A percentile compares a stretch with the other conserved stretches of the same genome.
phyloP scores from a whole-genome alignment of 2,329 filamentous ascomycete species.

The Penicillium sp. region DNA sequence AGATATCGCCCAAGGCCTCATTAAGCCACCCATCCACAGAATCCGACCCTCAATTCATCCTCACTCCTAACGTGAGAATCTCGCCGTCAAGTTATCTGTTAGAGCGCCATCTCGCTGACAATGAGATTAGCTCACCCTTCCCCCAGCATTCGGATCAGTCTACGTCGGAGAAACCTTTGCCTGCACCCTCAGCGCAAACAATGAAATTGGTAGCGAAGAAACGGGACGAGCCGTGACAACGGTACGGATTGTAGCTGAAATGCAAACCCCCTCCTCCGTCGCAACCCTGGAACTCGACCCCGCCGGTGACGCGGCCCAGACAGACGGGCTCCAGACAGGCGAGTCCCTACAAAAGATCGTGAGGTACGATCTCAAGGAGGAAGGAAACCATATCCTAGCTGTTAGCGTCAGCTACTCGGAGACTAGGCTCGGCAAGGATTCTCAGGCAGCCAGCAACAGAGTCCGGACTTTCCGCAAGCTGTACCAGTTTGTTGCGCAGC shows the following conservation, averaged over 20 bases:
- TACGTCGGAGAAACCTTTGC: constrained; percentile 95
- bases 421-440: constrained; percentile 55
- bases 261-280: constrained; percentile 84
- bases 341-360: constrained; percentile 78
- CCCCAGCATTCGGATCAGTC: constrained; percentile 86
- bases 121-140: constrained; percentile 65
- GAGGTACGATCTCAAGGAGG: constrained; percentile 84
- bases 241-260: constrained; percentile 82
- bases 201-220: constrained; percentile 59
- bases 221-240: constrained; percentile 60
- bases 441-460: constrained; percentile 55
- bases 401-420: constrained; percentile 95
- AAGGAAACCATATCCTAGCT: constrained; percentile 88
- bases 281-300: constrained; percentile 59
- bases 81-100: not conserved
- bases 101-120: constrained; percentile 12
- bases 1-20: constrained; percentile 62
- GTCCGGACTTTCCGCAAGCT: constrained; percentile 88
- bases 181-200: constrained; percentile 94
- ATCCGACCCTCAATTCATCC: constrained; percentile 52
- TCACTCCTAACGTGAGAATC: constrained; percentile 52
- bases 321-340: constrained; percentile 43
- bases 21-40: constrained; percentile 65
- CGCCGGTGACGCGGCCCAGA: constrained; percentile 48
- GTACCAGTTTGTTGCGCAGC: constrained; percentile 94